Percentiles rank a stretch among this genome's conserved stretches.
Conservation (phyloP, 2,329 filamentous ascomycete genomes). For the Monilinia aucupariae region DNA sequence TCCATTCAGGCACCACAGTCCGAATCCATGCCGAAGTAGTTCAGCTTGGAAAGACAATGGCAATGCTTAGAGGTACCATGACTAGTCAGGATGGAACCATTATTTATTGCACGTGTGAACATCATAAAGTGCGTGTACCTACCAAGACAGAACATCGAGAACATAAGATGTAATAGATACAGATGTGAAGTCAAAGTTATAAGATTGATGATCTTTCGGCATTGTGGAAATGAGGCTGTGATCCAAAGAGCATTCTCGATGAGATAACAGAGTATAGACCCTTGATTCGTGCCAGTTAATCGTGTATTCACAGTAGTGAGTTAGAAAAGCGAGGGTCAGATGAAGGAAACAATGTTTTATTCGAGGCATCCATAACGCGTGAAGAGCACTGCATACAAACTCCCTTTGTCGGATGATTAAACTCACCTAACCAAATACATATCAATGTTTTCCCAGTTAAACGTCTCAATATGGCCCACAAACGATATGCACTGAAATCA, state of each 20-base stretch:
- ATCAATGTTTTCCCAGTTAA: background rate
- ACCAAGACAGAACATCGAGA: constrained; percentile 38
- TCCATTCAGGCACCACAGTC: constrained; percentile 37
- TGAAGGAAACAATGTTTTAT: no score
- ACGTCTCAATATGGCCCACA: background rate
- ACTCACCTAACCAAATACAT: background rate
- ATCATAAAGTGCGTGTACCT: constrained; percentile 47
- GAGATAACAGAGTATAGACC: no score
- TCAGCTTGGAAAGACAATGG: constrained; percentile 46
- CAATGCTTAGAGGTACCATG: constrained; percentile 47
- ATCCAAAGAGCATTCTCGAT: background rate
- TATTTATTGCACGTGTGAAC: constrained; percentile 46
- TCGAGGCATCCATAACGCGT: background rate
- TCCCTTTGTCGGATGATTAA: background rate
- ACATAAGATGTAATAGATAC: constrained; percentile 35
- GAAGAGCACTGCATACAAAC: background rate
- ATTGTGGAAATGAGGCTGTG: no score
- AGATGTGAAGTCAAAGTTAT: constrained; percentile 22
- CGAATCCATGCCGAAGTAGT: constrained; percentile 41
- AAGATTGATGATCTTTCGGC: constrained; percentile 32
- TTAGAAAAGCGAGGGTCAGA: no score
- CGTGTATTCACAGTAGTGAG: no score
- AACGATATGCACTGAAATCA: background rate
- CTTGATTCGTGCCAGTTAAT: no score
- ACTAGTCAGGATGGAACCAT: constrained; percentile 43